These are phyloP conservation scores for Populus tremula DNA, from an alignment of 345 rosid species.

Conservation along the genomic window DNA sequence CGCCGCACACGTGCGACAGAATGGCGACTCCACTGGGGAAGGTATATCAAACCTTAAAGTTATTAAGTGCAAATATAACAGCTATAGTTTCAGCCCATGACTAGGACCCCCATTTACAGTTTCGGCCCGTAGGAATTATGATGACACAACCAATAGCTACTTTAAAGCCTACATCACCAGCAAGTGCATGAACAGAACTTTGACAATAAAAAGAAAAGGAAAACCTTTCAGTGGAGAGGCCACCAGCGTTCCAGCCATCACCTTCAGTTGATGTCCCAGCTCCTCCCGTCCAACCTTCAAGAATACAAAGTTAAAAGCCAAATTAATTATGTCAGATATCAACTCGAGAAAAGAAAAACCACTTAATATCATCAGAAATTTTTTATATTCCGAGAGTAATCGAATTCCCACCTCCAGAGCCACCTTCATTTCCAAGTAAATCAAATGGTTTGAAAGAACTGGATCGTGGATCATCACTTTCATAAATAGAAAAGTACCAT, in stretches of 20 bases:
- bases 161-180: not conserved
- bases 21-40: too few relatives aligned
- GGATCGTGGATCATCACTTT: slow-evolving; percentile 61
- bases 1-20: too few relatives aligned
- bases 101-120: not conserved
- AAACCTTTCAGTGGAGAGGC: slow-evolving; percentile 57
- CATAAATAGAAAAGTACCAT: slow-evolving; percentile 19
- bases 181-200: not conserved
- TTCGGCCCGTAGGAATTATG: not conserved
- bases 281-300: slow-evolving; percentile 59
- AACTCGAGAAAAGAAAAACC: not conserved
- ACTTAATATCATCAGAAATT: not conserved
- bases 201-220: not conserved
- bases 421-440: slow-evolving; percentile 60
- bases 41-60: too few relatives aligned
- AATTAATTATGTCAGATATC: not conserved
- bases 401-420: slow-evolving; percentile 57
- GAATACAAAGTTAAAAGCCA: slow-evolving; percentile 3
- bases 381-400: slow-evolving; percentile 5
- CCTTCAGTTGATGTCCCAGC: slow-evolving; percentile 62
- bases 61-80: not conserved
- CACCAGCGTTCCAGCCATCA: slow-evolving; percentile 62
- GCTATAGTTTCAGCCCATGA: too few relatives aligned
- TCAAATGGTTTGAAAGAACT: slow-evolving; percentile 63
- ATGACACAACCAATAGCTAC: not conserved